Evolutionary conservation across 2,329 filamentous ascomycete genomes (phyloP).

Genomic region (Xylariomycetidae sp.): DNA sequence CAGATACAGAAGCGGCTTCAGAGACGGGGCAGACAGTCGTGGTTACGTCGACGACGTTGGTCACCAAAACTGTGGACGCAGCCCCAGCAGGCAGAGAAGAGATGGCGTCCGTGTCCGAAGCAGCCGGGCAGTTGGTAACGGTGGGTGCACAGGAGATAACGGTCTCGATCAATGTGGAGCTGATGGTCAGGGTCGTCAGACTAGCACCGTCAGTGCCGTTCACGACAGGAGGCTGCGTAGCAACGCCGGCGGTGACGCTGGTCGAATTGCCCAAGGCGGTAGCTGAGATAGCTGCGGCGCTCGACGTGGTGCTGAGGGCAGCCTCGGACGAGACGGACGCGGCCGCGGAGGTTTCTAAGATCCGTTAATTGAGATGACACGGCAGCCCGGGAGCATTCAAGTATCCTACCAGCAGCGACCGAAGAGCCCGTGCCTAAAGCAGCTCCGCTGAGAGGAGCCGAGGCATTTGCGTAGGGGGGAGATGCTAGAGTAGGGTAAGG

Average conservation of each 20-base stretch:
- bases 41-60: slow-evolving; percentile 21
- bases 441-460: too few relatives aligned
- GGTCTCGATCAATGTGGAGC: slow-evolving; percentile 18
- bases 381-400: too few relatives aligned
- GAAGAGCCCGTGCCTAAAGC: too few relatives aligned
- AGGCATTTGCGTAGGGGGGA: too few relatives aligned
- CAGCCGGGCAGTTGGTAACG: slow-evolving; percentile 22
- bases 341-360: slow-evolving; percentile 1
- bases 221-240: slow-evolving; percentile 7
- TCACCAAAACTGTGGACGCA: slow-evolving; percentile 21
- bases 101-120: slow-evolving; percentile 16
- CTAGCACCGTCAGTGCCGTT: slow-evolving; percentile 5
- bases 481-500: too few relatives aligned
- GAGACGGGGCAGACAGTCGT: slow-evolving; percentile 25
- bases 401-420: too few relatives aligned
- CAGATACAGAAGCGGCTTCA: slow-evolving; percentile 18
- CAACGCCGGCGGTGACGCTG: neutral
- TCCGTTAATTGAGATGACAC: too few relatives aligned
- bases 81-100: slow-evolving; percentile 16
- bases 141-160: slow-evolving; percentile 23
- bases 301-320: slow-evolving; percentile 1
- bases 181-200: slow-evolving; percentile 20
- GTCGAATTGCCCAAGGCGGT: too few relatives aligned
- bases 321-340: neutral
- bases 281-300: neutral